A percentile compares a stretch with the other conserved stretches of the same genome.
phyloP scores from a whole-genome alignment of 1,284 basidiomycete genomes.

The Trametes pubescens region DNA sequence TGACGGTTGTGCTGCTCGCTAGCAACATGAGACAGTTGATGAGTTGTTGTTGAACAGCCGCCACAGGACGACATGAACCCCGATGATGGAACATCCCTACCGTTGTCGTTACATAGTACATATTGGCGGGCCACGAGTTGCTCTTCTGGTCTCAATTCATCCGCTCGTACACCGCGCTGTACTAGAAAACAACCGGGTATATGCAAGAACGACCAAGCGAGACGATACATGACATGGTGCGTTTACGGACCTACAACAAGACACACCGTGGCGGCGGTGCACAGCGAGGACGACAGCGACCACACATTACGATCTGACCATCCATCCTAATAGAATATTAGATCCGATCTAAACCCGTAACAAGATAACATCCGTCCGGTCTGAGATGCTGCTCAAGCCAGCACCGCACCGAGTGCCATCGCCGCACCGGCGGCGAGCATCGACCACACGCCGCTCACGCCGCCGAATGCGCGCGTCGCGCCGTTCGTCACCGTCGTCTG shows the following conservation, averaged over 20 bases:
- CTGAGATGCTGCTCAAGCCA: conserved; percentile 18
- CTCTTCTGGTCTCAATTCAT: no score
- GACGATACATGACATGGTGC: background rate
- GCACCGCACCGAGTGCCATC: conserved; percentile 31
- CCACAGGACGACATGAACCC: no score
- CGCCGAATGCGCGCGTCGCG: conserved; percentile 9
- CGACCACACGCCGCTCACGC: conserved; percentile 22
- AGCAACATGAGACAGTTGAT: no score
- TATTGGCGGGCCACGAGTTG: no score
- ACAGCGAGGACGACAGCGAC: conserved; percentile 4
- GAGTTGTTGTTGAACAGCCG: no score
- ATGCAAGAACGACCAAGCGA: background rate
- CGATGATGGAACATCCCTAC: no score
- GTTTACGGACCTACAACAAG: conserved; percentile 1
- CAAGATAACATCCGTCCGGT: background rate
- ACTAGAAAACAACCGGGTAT: background rate
- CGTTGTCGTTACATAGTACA: no score
- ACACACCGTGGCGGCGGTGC: background rate
- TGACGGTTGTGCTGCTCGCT: no score
- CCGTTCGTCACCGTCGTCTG: conserved; percentile 50
- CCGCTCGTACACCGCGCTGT: background rate
- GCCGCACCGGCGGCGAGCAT: conserved; percentile 23
- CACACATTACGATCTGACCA: conserved; percentile 5
- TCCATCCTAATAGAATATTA: conserved; percentile 10
- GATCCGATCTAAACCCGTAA: conserved; percentile 6